phyloP scores from a whole-genome alignment of 345 rosid genomes.

The Arabidopsis suecica region DNA sequence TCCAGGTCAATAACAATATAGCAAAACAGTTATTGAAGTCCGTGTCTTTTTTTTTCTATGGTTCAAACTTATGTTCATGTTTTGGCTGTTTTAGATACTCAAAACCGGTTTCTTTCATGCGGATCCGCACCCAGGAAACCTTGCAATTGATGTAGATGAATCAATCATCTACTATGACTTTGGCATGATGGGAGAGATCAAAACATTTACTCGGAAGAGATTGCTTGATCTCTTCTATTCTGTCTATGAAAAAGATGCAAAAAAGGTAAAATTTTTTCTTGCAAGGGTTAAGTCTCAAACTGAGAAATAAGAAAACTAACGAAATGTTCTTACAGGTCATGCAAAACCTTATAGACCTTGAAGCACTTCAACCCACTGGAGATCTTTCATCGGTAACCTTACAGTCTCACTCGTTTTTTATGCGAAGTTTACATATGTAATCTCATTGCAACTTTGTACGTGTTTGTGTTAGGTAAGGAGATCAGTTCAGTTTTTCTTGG shows the following conservation, averaged over 20 bases:
- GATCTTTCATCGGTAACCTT: constrained; percentile 79
- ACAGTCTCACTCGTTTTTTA: constrained; percentile 23
- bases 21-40: neutral
- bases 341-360: constrained; percentile 79
- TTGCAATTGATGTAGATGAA: constrained; percentile 86
- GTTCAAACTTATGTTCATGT: constrained; percentile 32
- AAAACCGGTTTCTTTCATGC: constrained; percentile 98
- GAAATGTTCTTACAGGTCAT: constrained; percentile 67
- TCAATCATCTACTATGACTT: constrained; percentile 90
- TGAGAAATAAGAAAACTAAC: constrained; percentile 37
- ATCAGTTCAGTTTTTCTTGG: constrained; percentile 90
- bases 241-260: constrained; percentile 93
- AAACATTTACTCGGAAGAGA: constrained; percentile 83
- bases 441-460: constrained; percentile 10
- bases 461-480: constrained; percentile 75
- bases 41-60: neutral
- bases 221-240: constrained; percentile 90
- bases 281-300: constrained; percentile 18
- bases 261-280: constrained; percentile 55
- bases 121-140: constrained; percentile 99
- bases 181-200: constrained; percentile 99
- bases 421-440: constrained; percentile 18
- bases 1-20: constrained; percentile 64
- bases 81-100: constrained; percentile 61
- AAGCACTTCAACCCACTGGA: constrained; percentile 94